Base-by-base conservation (phyloP, 2,329 filamentous ascomycete genomes). In the Apiospora arundinis region DNA sequence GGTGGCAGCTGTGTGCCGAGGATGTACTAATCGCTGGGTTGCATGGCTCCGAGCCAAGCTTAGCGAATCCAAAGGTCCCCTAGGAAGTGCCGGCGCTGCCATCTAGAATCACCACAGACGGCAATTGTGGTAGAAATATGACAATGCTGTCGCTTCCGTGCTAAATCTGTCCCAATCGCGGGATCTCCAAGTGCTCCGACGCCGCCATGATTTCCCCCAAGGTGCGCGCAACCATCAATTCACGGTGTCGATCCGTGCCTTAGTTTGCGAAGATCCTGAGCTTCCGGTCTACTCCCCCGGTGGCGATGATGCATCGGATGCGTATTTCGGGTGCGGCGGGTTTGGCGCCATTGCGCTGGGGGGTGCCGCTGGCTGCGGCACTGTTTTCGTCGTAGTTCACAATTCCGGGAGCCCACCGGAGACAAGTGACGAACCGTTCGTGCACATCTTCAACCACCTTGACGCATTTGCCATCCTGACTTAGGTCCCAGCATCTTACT, bases 401-500 rank as follows among this genome's bases (percentile, higher is more conserved):
- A 32, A 93, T 85, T 49, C 90, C 90, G 0, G 95, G 95, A 1
- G 95, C 95, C 95, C 95, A 98, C 73, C 94, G 85, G 77, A 98
- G 86, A 78, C 93, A 95, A 72, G 90, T 95, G 68, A 98, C 90
- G 77, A 98, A 98, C 79, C 95, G 94, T 5, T 88, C 91, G 79
- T 97, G 95, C 0, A 91, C 91, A 74, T 94, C 93, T 48, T 88
- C 86, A 21, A 98, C 84, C 0, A 90, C 91, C 82, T 95, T 95
- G 75, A 97, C 94, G 77, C 94, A 95, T 78, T 95, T 95, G 56
- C 93, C 94, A 80, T 97, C 95, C 80, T 98, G 95, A 37, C 89
- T 88, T 37, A 98, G 85, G 83, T 98, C 95, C 95, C 95, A 98
- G 84, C 95, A 98, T 70, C 95, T 88, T 72, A 98, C 87, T 5